phyloP scores from a whole-genome alignment of 2,329 filamentous ascomycete genomes.

The Venturia pyrina region DNA sequence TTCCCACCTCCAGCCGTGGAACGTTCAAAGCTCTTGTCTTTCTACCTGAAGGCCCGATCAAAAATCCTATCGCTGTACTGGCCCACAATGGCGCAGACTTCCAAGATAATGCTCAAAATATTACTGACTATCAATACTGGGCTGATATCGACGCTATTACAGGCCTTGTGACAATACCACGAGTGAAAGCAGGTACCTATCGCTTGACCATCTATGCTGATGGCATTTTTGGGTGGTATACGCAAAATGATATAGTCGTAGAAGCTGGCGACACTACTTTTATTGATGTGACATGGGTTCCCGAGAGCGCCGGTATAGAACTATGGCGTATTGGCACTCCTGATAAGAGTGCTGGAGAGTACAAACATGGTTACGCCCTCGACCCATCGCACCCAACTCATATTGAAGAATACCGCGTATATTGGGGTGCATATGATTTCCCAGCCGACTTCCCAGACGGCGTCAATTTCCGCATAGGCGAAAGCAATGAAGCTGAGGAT shows the following conservation, averaged over 20 bases:
- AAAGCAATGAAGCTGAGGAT: conserved; percentile 38
- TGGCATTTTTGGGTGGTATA: conserved; percentile 50
- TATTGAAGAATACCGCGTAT: conserved; percentile 50
- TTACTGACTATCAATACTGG: conserved; percentile 54
- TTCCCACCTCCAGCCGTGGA: conserved; percentile 42
- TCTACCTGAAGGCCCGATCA: conserved; percentile 40
- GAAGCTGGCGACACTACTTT: conserved; percentile 30
- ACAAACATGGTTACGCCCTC: conserved; percentile 44
- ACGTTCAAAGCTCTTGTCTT: conserved; percentile 40
- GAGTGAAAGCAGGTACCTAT: conserved; percentile 49
- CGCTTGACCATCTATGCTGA: conserved; percentile 54
- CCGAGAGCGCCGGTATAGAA: conserved; percentile 48
- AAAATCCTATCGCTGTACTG: conserved; percentile 46
- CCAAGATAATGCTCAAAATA: conserved; percentile 49
- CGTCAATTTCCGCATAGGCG: conserved; percentile 47
- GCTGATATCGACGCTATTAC: conserved; percentile 33
- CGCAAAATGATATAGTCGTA: conserved; percentile 41
- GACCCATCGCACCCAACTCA: conserved; percentile 36
- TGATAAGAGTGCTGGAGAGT: conserved; percentile 52
- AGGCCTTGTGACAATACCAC: conserved; percentile 43
- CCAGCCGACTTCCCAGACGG: conserved; percentile 48
- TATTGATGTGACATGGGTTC: conserved; percentile 35
- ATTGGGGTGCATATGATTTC: conserved; percentile 53
- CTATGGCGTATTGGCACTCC: conserved; percentile 54
- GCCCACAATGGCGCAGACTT: conserved; percentile 42